Evolutionary conservation across 768 basidiomycete genomes (phyloP).

Genomic region (Amanita molliuscula): DNA sequence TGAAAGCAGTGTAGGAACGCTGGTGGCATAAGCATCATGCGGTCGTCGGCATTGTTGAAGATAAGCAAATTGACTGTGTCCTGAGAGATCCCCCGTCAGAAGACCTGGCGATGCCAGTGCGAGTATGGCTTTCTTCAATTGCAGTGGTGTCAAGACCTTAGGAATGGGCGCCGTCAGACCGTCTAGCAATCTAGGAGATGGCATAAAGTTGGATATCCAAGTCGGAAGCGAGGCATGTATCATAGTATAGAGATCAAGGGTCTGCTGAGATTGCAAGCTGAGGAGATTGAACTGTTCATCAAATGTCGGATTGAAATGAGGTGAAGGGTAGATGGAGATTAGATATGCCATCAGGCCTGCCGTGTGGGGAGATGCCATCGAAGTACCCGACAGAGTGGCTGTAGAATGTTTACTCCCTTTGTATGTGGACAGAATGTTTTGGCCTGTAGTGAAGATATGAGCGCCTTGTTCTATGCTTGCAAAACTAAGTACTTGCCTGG

Average conservation of each 20-base stretch:
- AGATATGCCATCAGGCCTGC: constrained; percentile 89
- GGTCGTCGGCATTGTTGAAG: constrained; percentile 59
- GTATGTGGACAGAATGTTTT: constrained; percentile 88
- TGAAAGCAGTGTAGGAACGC: too few species aligned
- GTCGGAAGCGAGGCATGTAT: constrained; percentile 45
- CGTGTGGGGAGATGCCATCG: constrained; percentile 92
- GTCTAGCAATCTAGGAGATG: constrained; percentile 37
- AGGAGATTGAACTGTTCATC: constrained; percentile 25
- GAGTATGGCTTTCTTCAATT: constrained; percentile 71
- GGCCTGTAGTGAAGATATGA: constrained; percentile 23
- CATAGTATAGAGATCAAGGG: constrained; percentile 37
- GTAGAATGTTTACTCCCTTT: constrained; percentile 50
- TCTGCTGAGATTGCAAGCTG: constrained; percentile 22
- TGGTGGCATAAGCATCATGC: not conserved
- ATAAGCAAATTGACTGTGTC: constrained; percentile 63
- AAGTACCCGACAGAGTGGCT: constrained; percentile 80
- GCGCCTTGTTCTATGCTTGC: not conserved
- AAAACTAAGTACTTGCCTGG: constrained; percentile 41
- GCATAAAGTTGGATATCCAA: constrained; percentile 50
- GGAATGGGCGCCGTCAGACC: constrained; percentile 32
- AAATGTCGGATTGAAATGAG: constrained; percentile 45
- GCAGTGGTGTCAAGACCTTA: constrained; percentile 45
- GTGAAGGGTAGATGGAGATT: constrained; percentile 75
- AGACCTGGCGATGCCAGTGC: constrained; percentile 42
- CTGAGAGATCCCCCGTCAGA: constrained; percentile 35